phyloP scores from a whole-genome alignment of 2,329 filamentous ascomycete genomes.

The Aspergillus thermomutatus region DNA sequence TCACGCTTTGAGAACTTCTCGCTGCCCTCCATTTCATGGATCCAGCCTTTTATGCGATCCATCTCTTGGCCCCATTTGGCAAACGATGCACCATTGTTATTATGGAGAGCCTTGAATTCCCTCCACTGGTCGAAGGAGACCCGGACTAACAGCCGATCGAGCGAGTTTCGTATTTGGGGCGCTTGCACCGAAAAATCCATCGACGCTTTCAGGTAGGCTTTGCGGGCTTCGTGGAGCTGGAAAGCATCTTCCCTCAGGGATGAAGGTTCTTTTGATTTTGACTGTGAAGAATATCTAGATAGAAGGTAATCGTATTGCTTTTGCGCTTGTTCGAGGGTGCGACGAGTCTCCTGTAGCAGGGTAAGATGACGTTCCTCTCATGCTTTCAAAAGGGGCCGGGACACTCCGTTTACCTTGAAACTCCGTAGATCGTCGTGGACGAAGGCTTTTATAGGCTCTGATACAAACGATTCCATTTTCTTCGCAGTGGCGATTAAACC shows the following conservation, averaged over 20 bases:
- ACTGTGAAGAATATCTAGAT: conserved; percentile 76
- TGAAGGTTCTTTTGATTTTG: conserved; percentile 90
- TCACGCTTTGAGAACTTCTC: conserved; percentile 81
- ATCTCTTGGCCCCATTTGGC: conserved; percentile 73
- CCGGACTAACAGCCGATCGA: conserved; percentile 83
- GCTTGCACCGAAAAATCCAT: conserved; percentile 90
- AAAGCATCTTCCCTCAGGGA: conserved; percentile 92
- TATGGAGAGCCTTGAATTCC: conserved; percentile 72
- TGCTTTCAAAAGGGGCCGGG: not conserved
- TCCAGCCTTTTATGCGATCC: conserved; percentile 89
- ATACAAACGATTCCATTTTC: conserved; percentile 70
- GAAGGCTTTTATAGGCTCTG: conserved; percentile 79
- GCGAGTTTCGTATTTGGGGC: conserved; percentile 75
- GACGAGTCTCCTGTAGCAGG: conserved; percentile 60
- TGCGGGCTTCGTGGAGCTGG: conserved; percentile 86
- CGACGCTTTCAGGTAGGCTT: conserved; percentile 83
- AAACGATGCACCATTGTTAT: conserved; percentile 60
- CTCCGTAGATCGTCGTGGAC: conserved; percentile 73
- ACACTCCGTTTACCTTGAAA: conserved; percentile 60
- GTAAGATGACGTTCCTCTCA: conserved; percentile 13
- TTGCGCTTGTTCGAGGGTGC: conserved; percentile 73
- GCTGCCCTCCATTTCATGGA: conserved; percentile 87
- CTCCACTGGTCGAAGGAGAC: conserved; percentile 85
- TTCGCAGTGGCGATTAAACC: conserved; percentile 70
- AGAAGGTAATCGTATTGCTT: conserved; percentile 79